These are phyloP conservation scores for Mimosa bimucronata DNA, from an alignment of 306 rosid genomes.

Conservation along the genomic window DNA sequence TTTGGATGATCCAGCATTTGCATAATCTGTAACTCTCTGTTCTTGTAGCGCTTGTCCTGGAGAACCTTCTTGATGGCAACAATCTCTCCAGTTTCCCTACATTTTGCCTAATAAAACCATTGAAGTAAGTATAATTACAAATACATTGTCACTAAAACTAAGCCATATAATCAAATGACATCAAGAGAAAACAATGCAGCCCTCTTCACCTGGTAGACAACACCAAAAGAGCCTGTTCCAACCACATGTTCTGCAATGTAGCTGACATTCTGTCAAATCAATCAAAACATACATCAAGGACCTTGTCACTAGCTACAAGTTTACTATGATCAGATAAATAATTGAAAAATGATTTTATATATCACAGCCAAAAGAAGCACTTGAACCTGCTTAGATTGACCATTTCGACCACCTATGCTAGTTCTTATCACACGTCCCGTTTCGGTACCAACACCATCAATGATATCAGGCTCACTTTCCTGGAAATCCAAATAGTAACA, in stretches of 20 bases:
- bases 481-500: constrained; percentile 39
- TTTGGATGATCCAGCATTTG: constrained; percentile 84
- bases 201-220: constrained; percentile 83
- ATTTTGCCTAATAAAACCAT: constrained; percentile 41
- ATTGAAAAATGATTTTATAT: constrained; percentile 8
- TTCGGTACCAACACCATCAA: constrained; percentile 92
- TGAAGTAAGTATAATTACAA: background rate
- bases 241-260: constrained; percentile 93
- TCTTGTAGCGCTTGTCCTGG: constrained; percentile 42
- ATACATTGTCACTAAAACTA: constrained; percentile 7
- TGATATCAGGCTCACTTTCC: constrained; percentile 92
- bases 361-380: background rate
- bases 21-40: constrained; percentile 76
- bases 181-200: constrained; percentile 25
- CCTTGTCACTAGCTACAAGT: constrained; percentile 2
- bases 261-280: constrained; percentile 67
- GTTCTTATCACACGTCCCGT: constrained; percentile 95
- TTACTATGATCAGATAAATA: constrained; percentile 10
- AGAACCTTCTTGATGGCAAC: constrained; percentile 45
- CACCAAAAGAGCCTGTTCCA: constrained; percentile 98
- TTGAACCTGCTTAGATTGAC: constrained; percentile 89
- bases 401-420: constrained; percentile 77
- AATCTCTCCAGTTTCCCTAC: constrained; percentile 44
- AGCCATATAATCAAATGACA: constrained; percentile 15
- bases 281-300: constrained; percentile 30